A percentile compares a stretch with the other conserved stretches of the same genome.
Conservation (phyloP, 75 land plant species). For the Gnetum montanum region DNA sequence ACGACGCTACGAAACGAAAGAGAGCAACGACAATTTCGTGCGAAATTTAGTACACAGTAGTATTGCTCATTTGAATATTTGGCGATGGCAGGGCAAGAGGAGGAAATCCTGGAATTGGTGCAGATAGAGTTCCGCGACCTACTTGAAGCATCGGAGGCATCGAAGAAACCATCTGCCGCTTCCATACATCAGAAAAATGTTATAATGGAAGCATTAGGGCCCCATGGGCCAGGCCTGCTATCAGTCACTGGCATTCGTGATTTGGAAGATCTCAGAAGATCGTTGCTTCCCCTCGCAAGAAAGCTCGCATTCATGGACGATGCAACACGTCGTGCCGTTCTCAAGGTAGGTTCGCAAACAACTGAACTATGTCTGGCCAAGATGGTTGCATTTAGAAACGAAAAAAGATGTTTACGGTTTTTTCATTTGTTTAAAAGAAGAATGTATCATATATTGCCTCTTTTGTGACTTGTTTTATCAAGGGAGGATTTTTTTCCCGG, state of each 20-base stretch:
- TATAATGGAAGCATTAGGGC: slow-evolving; percentile 51
- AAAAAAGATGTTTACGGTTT: not conserved
- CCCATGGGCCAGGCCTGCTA: slow-evolving; percentile 65
- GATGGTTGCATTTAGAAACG: not conserved
- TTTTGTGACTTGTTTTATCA: no score
- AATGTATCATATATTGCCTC: not conserved
- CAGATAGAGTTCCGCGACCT: slow-evolving; percentile 3
- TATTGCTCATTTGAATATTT: no score
- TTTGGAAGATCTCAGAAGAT: slow-evolving; percentile 16
- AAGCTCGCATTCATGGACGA: slow-evolving; percentile 57
- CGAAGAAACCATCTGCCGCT: not conserved
- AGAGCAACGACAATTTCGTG: no score
- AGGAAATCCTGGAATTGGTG: not conserved
- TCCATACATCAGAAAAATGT: not conserved
- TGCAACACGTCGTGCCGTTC: slow-evolving; percentile 27
- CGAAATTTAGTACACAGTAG: no score
- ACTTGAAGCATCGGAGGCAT: not conserved
- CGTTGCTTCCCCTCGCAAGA: slow-evolving; percentile 61
- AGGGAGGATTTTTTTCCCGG: no score
- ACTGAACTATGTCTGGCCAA: not conserved
- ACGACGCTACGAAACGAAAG: no score
- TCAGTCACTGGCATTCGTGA: slow-evolving; percentile 40
- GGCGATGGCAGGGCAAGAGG: not conserved
- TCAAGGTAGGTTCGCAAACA: slow-evolving; percentile 55
- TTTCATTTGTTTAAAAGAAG: not conserved